These are phyloP conservation scores for Arthrobotrys iridis DNA, from an alignment of 2,329 filamentous ascomycete species.

Conservation along the genomic window DNA sequence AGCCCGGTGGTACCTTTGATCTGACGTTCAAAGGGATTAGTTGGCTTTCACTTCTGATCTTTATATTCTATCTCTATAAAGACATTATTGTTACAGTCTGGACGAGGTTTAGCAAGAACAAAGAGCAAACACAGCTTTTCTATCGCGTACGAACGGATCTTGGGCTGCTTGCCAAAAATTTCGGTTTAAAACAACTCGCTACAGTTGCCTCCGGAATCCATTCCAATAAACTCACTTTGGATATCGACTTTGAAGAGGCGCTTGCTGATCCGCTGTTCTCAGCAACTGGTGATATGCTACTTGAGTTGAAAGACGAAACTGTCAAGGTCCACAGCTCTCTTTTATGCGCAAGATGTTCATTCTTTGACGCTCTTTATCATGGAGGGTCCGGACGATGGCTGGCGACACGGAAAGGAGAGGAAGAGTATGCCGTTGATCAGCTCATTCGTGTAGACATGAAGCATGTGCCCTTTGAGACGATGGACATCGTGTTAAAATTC, in stretches of 20 bases:
- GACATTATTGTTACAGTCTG: constrained; percentile 85
- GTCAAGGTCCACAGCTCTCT: constrained; percentile 79
- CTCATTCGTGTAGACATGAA: constrained; percentile 79
- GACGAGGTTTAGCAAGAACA: constrained; percentile 74
- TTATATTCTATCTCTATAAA: constrained; percentile 82
- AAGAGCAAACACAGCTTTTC: constrained; percentile 74
- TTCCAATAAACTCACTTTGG: constrained; percentile 26
- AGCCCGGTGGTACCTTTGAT: constrained; percentile 65
- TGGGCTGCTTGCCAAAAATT: constrained; percentile 23
- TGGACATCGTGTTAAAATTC: constrained; percentile 80
- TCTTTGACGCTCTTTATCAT: constrained; percentile 88
- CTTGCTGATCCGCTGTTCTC: constrained; percentile 77
- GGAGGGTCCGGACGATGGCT: constrained; percentile 93
- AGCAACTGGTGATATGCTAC: constrained; percentile 72
- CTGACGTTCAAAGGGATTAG: constrained; percentile 78
- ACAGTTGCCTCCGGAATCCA: constrained; percentile 75
- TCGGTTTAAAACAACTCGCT: constrained; percentile 70
- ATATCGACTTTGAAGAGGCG: constrained; percentile 69
- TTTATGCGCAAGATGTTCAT: constrained; percentile 84
- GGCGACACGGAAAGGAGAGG: constrained; percentile 70
- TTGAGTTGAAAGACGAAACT: constrained; percentile 78
- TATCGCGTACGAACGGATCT: constrained; percentile 79
- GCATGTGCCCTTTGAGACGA: constrained; percentile 78
- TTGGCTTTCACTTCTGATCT: constrained; percentile 79
- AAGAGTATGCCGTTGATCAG: constrained; percentile 61